These are phyloP conservation scores for Russula vinacea DNA, from an alignment of 768 basidiomycete genomes.

Conservation along the genomic window DNA sequence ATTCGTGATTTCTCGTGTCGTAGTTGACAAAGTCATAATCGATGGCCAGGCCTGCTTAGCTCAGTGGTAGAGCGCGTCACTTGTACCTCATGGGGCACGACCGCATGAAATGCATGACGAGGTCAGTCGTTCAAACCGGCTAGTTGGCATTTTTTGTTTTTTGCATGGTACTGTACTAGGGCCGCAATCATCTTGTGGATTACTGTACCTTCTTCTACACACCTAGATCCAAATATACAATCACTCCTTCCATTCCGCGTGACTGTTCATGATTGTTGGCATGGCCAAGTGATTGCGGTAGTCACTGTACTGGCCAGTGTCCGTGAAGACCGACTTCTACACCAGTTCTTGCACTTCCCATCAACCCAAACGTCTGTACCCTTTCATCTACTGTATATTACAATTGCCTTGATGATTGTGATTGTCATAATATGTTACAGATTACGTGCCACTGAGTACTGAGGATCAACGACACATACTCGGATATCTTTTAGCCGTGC, in stretches of 20 bases:
- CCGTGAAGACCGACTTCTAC: too few species aligned
- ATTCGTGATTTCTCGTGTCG: neutral
- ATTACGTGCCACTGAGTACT: neutral
- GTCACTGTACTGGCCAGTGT: too few species aligned
- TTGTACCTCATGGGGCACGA: constrained; percentile 15
- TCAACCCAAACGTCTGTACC: neutral
- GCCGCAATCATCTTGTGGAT: too few species aligned
- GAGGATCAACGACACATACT: neutral
- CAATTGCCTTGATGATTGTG: neutral
- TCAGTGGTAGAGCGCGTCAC: constrained; percentile 37
- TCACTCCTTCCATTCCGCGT: neutral
- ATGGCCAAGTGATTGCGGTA: too few species aligned
- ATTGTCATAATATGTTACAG: constrained; percentile 6
- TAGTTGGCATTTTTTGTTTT: constrained; percentile 25
- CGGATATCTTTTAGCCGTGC: neutral
- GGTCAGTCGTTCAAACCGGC: constrained; percentile 31
- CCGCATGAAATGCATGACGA: constrained; percentile 21
- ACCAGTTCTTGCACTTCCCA: neutral
- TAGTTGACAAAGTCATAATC: neutral
- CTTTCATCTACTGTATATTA: constrained; percentile 9
- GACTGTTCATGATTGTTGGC: too few species aligned
- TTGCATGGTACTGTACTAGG: neutral
- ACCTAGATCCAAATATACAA: neutral
- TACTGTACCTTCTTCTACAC: neutral
- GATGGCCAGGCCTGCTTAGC: constrained; percentile 30